These are phyloP conservation scores for Arabis alpina DNA, from an alignment of 345 rosid genomes.

Conservation along the genomic window DNA sequence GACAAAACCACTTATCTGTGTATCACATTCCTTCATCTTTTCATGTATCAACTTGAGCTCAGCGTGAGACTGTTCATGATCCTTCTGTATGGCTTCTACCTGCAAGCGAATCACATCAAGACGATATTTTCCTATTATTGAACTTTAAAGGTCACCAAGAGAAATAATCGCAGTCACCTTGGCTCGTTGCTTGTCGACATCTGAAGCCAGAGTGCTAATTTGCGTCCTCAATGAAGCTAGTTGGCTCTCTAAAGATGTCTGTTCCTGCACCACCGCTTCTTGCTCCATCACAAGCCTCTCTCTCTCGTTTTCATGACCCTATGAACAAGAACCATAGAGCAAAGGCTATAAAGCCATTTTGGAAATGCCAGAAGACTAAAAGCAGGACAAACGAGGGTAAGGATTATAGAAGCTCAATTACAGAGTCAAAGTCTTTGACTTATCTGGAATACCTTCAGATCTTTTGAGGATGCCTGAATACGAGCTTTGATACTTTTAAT, in stretches of 20 bases:
- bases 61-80: constrained; percentile 60
- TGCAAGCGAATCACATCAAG: constrained; percentile 44
- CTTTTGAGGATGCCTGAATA: constrained; percentile 76
- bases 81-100: constrained; percentile 59
- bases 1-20: constrained; percentile 68
- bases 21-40: constrained; percentile 91
- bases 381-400: constrained; percentile 14
- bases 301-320: constrained; percentile 79
- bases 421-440: constrained; percentile 13
- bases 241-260: constrained; percentile 72
- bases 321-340: constrained; percentile 27
- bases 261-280: constrained; percentile 75
- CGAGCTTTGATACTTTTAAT: constrained; percentile 69
- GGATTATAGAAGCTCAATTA: background rate
- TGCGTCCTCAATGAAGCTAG: constrained; percentile 61
- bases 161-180: constrained; percentile 54
- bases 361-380: constrained; percentile 13
- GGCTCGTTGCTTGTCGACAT: constrained; percentile 63
- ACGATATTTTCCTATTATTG: constrained; percentile 1
- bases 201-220: constrained; percentile 57
- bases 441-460: constrained; percentile 64
- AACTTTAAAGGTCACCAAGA: background rate
- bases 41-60: constrained; percentile 64
- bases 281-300: constrained; percentile 85
- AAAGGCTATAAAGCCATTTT: constrained; percentile 20